phyloP scores from a whole-genome alignment of 805 yeast genomes.

The Starmera caribaea region DNA sequence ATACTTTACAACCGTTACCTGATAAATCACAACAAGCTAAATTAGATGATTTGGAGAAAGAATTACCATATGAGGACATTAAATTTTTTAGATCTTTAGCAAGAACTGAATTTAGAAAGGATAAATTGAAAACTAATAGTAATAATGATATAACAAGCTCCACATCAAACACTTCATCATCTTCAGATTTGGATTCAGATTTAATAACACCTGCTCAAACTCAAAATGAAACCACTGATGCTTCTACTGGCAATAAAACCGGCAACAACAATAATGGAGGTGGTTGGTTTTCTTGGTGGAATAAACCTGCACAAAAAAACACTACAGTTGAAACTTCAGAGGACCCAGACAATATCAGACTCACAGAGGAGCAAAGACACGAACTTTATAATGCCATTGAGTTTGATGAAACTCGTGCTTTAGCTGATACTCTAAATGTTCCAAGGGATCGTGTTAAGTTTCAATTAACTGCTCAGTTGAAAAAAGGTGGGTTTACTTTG shows the following conservation, averaged over 20 bases:
- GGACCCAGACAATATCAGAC: slow-evolving; percentile 31
- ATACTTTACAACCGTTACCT: slow-evolving; percentile 18
- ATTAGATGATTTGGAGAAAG: slow-evolving; percentile 46
- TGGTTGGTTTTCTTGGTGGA: slow-evolving; percentile 76
- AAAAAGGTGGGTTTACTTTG: slow-evolving; percentile 70
- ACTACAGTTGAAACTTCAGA: slow-evolving; percentile 4
- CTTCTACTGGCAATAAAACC: neutral
- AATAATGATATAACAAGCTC: neutral
- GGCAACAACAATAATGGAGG: slow-evolving; percentile 4
- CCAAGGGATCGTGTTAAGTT: slow-evolving; percentile 69
- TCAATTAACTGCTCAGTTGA: slow-evolving; percentile 57
- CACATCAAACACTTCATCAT: too few relatives aligned
- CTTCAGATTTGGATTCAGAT: too few relatives aligned
- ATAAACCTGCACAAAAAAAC: slow-evolving; percentile 20
- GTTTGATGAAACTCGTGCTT: slow-evolving; percentile 55
- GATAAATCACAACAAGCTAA: slow-evolving; percentile 28
- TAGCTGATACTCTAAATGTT: slow-evolving; percentile 45
- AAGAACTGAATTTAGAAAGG: slow-evolving; percentile 52
- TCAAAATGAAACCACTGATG: slow-evolving; percentile 6
- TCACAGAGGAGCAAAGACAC: slow-evolving; percentile 80
- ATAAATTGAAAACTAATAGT: slow-evolving; percentile 24
- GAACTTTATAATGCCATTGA: slow-evolving; percentile 93
- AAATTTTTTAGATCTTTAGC: slow-evolving; percentile 80
- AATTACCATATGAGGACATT: slow-evolving; percentile 66
- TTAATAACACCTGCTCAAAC: neutral